phyloP scores from a whole-genome alignment of 2,329 filamentous ascomycete genomes.

The Neofusicoccum ribis region DNA sequence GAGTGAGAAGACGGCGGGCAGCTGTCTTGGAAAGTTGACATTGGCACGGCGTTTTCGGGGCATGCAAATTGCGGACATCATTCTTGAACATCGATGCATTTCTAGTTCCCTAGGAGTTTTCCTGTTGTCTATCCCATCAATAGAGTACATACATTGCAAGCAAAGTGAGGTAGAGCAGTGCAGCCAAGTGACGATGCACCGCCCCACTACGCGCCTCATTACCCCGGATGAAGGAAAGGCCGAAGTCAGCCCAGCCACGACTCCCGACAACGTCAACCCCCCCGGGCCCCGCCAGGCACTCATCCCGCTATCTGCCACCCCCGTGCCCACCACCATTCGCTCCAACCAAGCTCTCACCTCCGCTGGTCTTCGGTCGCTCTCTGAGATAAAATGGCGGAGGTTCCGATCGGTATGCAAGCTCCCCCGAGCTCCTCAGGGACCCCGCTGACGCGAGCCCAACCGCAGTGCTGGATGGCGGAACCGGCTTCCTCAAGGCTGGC shows the following conservation, averaged over 20 bases:
- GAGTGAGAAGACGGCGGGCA: not conserved
- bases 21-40: conserved; percentile 6
- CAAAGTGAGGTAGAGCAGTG: not conserved
- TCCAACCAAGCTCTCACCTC: not conserved
- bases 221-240: conserved; percentile 19
- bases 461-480: conserved; percentile 97
- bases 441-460: conserved; percentile 31
- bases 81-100: not conserved
- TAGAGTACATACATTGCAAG: not conserved
- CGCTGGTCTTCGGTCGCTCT: conserved; percentile 2
- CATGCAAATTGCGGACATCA: not conserved
- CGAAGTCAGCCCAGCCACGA: conserved; percentile 13
- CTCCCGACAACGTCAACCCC: conserved; percentile 20
- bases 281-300: conserved; percentile 18
- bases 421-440: conserved; percentile 15
- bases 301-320: conserved; percentile 13
- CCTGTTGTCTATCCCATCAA: not conserved
- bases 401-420: conserved; percentile 48
- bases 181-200: not conserved
- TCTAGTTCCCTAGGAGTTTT: not conserved
- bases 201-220: conserved; percentile 8
- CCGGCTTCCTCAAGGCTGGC: conserved; percentile 98
- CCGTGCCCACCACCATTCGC: conserved; percentile 17
- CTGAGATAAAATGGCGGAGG: conserved; percentile 44
- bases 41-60: conserved; percentile 5